phyloP scores from a whole-genome alignment of 805 yeast genomes.

The Saccharomycopsis sp. region DNA sequence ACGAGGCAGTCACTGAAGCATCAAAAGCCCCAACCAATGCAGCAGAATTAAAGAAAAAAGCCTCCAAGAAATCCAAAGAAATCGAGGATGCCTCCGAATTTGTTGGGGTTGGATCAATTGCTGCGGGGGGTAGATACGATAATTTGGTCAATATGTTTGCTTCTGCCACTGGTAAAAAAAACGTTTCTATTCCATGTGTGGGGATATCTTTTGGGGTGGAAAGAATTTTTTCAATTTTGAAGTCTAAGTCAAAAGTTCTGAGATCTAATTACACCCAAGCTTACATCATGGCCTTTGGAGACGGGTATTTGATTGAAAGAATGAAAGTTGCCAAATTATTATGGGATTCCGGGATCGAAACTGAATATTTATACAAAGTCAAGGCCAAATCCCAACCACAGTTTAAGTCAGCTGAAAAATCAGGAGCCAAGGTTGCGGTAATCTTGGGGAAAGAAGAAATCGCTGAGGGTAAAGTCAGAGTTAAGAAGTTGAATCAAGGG shows the following conservation, averaged over 20 bases:
- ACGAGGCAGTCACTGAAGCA: slow-evolving; percentile 90
- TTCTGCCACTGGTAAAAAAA: slow-evolving; percentile 68
- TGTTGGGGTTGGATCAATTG: slow-evolving; percentile 97
- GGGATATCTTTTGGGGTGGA: slow-evolving; percentile 97
- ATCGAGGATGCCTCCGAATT: slow-evolving; percentile 92
- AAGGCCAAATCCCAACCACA: slow-evolving; percentile 94
- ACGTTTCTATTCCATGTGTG: slow-evolving; percentile 83
- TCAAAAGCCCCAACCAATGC: slow-evolving; percentile 93
- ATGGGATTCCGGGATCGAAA: slow-evolving; percentile 83
- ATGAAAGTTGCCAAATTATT: slow-evolving; percentile 73
- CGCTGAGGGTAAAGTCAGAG: slow-evolving; percentile 69
- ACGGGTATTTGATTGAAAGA: slow-evolving; percentile 89
- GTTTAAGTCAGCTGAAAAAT: slow-evolving; percentile 94
- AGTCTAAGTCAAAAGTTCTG: slow-evolving; percentile 56
- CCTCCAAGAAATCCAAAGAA: slow-evolving; percentile 59
- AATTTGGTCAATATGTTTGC: slow-evolving; percentile 94
- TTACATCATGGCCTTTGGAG: slow-evolving; percentile 96
- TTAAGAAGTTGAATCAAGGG: slow-evolving; percentile 84
- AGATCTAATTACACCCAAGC: slow-evolving; percentile 88
- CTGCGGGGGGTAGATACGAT: slow-evolving; percentile 98
- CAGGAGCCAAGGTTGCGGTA: slow-evolving; percentile 84
- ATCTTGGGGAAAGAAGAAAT: slow-evolving; percentile 94
- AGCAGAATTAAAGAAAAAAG: slow-evolving; percentile 46
- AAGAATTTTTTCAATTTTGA: slow-evolving; percentile 82
- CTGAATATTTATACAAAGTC: slow-evolving; percentile 85